Conservation (phyloP, 805 yeast species). For the Starmerella gropengiesseri region DNA sequence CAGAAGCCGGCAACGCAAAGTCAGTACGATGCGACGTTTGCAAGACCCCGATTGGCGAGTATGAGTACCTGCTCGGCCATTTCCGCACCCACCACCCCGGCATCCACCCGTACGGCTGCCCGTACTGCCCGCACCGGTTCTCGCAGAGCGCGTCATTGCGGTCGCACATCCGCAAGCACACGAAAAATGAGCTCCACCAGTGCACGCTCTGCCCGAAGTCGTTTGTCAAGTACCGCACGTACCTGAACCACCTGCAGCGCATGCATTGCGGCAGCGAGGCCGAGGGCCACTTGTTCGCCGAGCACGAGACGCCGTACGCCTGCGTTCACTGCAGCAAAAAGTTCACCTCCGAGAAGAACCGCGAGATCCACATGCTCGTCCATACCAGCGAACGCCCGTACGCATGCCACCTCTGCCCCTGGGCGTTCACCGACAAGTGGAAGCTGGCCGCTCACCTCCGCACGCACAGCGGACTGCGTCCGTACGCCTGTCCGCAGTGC, state of each 20-base stretch:
- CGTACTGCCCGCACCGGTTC: not conserved
- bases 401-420: not conserved
- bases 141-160: not conserved
- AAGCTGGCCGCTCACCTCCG: conserved; percentile 3
- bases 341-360: not conserved
- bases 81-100: not conserved
- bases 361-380: not conserved
- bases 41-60: not conserved
- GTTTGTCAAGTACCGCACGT: not conserved
- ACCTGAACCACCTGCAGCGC: not conserved
- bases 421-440: conserved; percentile 4
- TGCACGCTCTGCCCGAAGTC: not conserved
- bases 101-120: not conserved
- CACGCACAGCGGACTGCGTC: conserved; percentile 1
- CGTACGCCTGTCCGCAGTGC: not conserved
- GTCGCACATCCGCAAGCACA: not conserved
- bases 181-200: not conserved
- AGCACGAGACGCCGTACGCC: not conserved
- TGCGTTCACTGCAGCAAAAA: not conserved
- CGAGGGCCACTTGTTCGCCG: not conserved
- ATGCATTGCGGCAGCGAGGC: not conserved
- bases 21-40: not conserved
- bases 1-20: too few species aligned
- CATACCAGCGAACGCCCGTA: conserved; percentile 1
- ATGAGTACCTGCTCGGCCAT: not conserved